Base-by-base conservation (phyloP, 257 asterid genomes). In the Paraleonurus japonicus region DNA sequence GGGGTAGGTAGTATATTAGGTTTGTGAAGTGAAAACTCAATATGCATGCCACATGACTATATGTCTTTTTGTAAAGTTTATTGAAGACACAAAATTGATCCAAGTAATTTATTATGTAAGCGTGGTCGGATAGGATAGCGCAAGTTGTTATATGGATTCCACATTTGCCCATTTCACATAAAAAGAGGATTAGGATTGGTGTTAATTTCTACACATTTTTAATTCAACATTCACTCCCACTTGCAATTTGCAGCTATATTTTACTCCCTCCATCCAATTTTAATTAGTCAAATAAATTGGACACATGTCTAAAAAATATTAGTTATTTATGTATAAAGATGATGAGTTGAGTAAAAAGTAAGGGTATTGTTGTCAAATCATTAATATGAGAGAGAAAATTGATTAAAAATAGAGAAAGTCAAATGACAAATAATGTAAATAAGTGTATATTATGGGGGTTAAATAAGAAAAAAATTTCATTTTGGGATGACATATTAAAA, bases 131-230 rank as follows among this genome's bases (percentile, higher is more conserved):
- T 80, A 58, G 69, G 66, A 67, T 72, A 10, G 70, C 74, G 55
- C 81, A 76, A 75, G 61, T 75, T 70, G 80, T 51, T 26, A 9
- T 48, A 67, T 75, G 84, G 84, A 76, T 67, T 75, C 79, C 81
- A 76, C 73, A 75, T 67, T 73, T 61, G 81, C 75, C 78, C 78
- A 74, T 75, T 65, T 50, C 2, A 19, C 51, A 54, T 47, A 17
- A 17, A 67, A 53, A 48, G 62, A 24, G 16, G 73, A 80, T 71
- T 33, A 67, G 8, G 63, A 69, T 75, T 39, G 64, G 5, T 1
- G 17, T 19, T 62, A 28, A 69, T 74, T 68, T 54, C 55, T 67
- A 45, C 59, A 55, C 0, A 53, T 16, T 23, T 59, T 5, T 33
- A 57, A 55, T 59, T 59, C 61, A 61, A 43, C 16, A 11, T 62